These are phyloP conservation scores for Zizania palustris DNA, from an alignment of 202 grass and related monocot genomes.

Conservation along the genomic window DNA sequence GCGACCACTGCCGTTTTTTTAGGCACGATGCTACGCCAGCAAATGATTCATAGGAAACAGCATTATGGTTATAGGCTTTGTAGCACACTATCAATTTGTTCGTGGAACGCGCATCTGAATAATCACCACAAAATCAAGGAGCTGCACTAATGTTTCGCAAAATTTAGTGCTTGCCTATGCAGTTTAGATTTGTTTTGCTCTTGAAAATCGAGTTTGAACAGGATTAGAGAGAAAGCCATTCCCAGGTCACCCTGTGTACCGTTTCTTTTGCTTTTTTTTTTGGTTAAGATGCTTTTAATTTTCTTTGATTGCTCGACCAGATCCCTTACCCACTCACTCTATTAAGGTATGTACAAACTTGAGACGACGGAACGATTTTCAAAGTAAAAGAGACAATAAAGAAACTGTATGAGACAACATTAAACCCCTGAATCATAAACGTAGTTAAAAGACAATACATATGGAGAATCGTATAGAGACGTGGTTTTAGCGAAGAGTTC, in stretches of 20 bases:
- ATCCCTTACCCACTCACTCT: background rate
- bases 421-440: too few relatives aligned
- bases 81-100: slow-evolving; percentile 20
- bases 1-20: slow-evolving; percentile 36
- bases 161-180: too few relatives aligned
- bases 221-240: background rate
- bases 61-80: slow-evolving; percentile 45
- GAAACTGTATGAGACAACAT: too few relatives aligned
- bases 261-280: background rate
- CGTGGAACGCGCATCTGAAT: background rate
- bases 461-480: too few relatives aligned
- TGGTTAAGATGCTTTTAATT: background rate
- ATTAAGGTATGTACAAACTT: too few relatives aligned
- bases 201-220: background rate
- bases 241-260: background rate
- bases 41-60: slow-evolving; percentile 30
- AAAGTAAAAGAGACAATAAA: too few relatives aligned
- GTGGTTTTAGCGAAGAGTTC: too few relatives aligned
- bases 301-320: background rate
- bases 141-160: too few relatives aligned
- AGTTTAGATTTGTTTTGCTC: background rate
- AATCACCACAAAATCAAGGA: background rate
- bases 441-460: too few relatives aligned
- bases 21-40: slow-evolving; percentile 33
- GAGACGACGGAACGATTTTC: too few relatives aligned